Conservation (phyloP, 208 protist species). For the Strigomonas culicis region DNA sequence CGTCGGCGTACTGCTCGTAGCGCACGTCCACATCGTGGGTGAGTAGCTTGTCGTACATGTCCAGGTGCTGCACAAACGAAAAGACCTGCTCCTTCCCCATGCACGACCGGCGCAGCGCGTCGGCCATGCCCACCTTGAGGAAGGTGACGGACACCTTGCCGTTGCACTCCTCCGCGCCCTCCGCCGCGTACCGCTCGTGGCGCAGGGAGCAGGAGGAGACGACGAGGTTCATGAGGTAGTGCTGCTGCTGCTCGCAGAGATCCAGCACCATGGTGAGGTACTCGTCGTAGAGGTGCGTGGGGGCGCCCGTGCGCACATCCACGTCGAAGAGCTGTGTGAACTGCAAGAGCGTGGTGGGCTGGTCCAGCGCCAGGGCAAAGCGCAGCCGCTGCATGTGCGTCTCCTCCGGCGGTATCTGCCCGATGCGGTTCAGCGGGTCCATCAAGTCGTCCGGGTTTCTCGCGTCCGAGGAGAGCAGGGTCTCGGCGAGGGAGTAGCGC, state of each 20-base stretch:
- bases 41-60: conserved; percentile 63
- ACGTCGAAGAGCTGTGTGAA: conserved; percentile 49
- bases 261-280: conserved; percentile 71
- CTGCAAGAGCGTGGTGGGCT: conserved; percentile 52
- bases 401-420: conserved; percentile 46
- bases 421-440: conserved; percentile 37
- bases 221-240: conserved; percentile 50
- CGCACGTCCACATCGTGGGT: conserved; percentile 59
- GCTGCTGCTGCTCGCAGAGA: conserved; percentile 62
- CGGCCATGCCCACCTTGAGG: conserved; percentile 40
- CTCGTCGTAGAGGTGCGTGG: conserved; percentile 80
- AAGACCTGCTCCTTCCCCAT: conserved; percentile 34
- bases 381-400: conserved; percentile 60
- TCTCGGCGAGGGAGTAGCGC: conserved; percentile 50
- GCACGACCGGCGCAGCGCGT: conserved; percentile 23
- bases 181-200: conserved; percentile 35
- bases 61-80: conserved; percentile 61
- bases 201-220: conserved; percentile 31
- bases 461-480: conserved; percentile 18
- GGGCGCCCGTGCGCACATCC: conserved; percentile 40
- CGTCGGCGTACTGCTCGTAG: conserved; percentile 75
- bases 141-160: conserved; percentile 52
- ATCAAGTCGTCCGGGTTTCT: conserved; percentile 9
- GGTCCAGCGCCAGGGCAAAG: conserved; percentile 81
- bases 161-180: conserved; percentile 62